These are phyloP conservation scores for Russula foetens DNA, from an alignment of 768 basidiomycete genomes.

Conservation along the genomic window DNA sequence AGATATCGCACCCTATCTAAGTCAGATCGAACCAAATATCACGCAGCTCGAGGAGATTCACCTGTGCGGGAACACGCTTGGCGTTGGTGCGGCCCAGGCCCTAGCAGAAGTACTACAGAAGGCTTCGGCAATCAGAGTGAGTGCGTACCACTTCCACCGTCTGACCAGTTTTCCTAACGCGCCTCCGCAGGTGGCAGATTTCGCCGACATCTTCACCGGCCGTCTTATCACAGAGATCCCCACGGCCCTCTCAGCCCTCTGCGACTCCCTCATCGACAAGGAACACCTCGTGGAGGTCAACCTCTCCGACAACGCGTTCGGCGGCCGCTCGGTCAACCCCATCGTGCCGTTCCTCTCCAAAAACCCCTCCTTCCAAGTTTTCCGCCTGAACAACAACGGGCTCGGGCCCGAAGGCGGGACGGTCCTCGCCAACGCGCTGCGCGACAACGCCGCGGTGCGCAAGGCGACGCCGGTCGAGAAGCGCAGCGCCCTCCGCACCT, in stretches of 20 bases:
- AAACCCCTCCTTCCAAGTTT: slow-evolving; percentile 73
- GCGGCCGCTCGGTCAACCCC: slow-evolving; percentile 89
- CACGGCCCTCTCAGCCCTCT: slow-evolving; percentile 76
- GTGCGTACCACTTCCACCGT: slow-evolving; percentile 19
- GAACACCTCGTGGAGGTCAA: slow-evolving; percentile 79
- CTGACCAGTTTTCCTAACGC: background rate
- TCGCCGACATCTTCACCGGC: slow-evolving; percentile 97
- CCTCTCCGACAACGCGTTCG: slow-evolving; percentile 94
- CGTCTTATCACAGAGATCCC: slow-evolving; percentile 96
- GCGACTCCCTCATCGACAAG: slow-evolving; percentile 77
- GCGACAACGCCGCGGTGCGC: slow-evolving; percentile 56
- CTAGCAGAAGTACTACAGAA: slow-evolving; percentile 72
- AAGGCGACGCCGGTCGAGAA: slow-evolving; percentile 74
- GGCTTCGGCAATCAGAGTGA: slow-evolving; percentile 62
- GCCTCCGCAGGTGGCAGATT: slow-evolving; percentile 84
- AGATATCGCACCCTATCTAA: slow-evolving; percentile 69
- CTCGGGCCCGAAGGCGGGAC: slow-evolving; percentile 85
- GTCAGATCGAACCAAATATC: slow-evolving; percentile 49
- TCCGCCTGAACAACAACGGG: slow-evolving; percentile 95
- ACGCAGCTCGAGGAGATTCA: slow-evolving; percentile 72
- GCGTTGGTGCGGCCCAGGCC: slow-evolving; percentile 80
- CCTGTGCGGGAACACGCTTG: slow-evolving; percentile 90
- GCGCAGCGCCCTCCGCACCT: slow-evolving; percentile 60
- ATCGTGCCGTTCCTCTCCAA: slow-evolving; percentile 86
- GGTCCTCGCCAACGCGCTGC: slow-evolving; percentile 74